Evolutionary conservation across 2,329 filamentous ascomycete genomes (phyloP), one percentile per base, ranked within the genome.

Genomic region (Aspergillus latus): DNA sequence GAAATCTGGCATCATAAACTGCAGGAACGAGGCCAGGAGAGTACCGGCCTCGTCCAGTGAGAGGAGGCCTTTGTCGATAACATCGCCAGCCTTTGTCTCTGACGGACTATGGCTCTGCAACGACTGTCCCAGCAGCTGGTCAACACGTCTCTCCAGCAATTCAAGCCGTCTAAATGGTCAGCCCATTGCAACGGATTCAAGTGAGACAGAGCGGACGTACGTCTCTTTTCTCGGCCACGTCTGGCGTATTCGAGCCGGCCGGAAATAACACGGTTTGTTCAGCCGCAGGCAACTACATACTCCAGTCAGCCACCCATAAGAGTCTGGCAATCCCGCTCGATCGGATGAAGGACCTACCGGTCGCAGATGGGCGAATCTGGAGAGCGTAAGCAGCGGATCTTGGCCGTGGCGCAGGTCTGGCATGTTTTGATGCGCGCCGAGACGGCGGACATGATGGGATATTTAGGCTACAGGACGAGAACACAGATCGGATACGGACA

Each of bases 1-100:
- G 34, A 75, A 74, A 57, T 74, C 66, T 0, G 68, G 65, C 62
- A 68, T 73, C 66, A 76, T 72, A 10, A 64, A 65, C 5, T 62
- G 64, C 58, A 65, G 70, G 63, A 72, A 75, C 28, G 66, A 53
- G 15, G 69, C 63, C 16, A 73, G 55, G 40, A 72, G 61, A 11
- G 59, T 64, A 4, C 58, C 53, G 3, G 65, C 62, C 2, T 51
- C 49, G 62, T 61, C 50, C 15, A 62, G 56, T 34, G 42, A 55
- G 6, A 68, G 54, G 16, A 62, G 26, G 0, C 56, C 60, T 29
- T 43, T 55, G 32, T 56, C 52, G 47, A 68, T 54, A 26, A 66
- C 58, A 61, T 68, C 64, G 34, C 49, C 40, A n/a, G 29, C 21
- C 21, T 21, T 13, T 5, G 5, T 32, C 8, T 43, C 48, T 1